A percentile compares a stretch with the other conserved stretches of the same genome.
phyloP scores from a whole-genome alignment of 805 yeast genomes.

The Candida suzukii region DNA sequence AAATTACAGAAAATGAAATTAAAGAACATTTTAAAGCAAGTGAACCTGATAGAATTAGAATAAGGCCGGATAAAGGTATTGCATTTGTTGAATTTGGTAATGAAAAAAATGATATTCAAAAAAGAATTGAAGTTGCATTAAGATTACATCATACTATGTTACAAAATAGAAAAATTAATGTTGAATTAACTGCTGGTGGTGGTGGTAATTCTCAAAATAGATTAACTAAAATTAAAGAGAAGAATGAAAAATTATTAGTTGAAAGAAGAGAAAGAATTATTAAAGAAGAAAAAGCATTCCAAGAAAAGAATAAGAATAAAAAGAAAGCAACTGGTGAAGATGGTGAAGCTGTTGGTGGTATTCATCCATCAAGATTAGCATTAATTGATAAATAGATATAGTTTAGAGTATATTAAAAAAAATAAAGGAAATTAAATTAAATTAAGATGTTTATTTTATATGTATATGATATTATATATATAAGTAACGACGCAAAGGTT shows the following conservation, averaged over 20 bases:
- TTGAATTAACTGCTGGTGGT: slow-evolving; percentile 96
- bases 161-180: slow-evolving; percentile 76
- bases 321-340: not conserved
- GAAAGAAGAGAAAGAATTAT: slow-evolving; percentile 58
- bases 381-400: slow-evolving; percentile 26
- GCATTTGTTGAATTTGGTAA: slow-evolving; percentile 81
- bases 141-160: slow-evolving; percentile 72
- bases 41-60: slow-evolving; percentile 68
- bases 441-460: too few species aligned
- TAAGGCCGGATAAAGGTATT: slow-evolving; percentile 81
- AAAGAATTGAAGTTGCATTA: slow-evolving; percentile 78
- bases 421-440: too few species aligned
- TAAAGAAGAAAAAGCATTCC: slow-evolving; percentile 36
- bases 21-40: slow-evolving; percentile 65
- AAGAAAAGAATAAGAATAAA: slow-evolving; percentile 24
- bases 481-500: too few species aligned
- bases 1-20: slow-evolving; percentile 54
- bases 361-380: slow-evolving; percentile 66
- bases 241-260: slow-evolving; percentile 66
- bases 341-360: slow-evolving; percentile 14
- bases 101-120: slow-evolving; percentile 55
- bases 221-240: slow-evolving; percentile 62
- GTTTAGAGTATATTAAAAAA: not conserved
- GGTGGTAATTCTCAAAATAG: slow-evolving; percentile 82
- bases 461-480: not conserved